Conservation (phyloP, 768 basidiomycete genomes). For the Hericium rajendrae region DNA sequence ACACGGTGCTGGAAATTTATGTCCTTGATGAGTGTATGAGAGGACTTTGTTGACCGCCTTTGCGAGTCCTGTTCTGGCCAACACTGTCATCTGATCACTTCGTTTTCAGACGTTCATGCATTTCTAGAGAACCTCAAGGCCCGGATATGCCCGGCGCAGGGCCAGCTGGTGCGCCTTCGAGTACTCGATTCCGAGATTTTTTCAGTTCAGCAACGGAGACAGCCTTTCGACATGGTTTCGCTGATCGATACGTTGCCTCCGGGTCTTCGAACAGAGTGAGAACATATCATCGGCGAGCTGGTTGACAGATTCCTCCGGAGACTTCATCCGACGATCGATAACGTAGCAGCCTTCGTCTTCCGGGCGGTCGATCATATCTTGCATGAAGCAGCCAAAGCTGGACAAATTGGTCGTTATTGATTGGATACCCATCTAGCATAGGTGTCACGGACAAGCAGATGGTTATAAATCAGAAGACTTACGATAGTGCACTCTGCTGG, state of each 20-base stretch:
- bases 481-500: constrained; percentile 99
- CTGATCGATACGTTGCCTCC: constrained; percentile 96
- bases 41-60: too few relatives aligned
- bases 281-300: constrained; percentile 73
- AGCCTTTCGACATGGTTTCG: constrained; percentile 95
- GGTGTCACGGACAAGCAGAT: constrained; percentile 1
- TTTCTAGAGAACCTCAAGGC: constrained; percentile 98
- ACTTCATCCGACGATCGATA: constrained; percentile 83
- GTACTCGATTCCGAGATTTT: constrained; percentile 94
- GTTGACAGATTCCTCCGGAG: constrained; percentile 85
- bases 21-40: too few relatives aligned
- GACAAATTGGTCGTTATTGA: constrained; percentile 96
- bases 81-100: neutral
- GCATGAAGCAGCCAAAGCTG: constrained; percentile 98
- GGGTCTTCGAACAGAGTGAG: constrained; percentile 67
- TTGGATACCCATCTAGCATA: constrained; percentile 86
- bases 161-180: constrained; percentile 90
- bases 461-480: constrained; percentile 24
- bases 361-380: constrained; percentile 91
- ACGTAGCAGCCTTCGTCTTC: constrained; percentile 96
- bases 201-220: constrained; percentile 93
- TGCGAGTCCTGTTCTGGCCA: neutral
- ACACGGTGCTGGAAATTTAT: too few relatives aligned
- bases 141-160: constrained; percentile 88
- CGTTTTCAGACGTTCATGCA: constrained; percentile 73